Evolutionary conservation across 768 basidiomycete species (phyloP).

Genomic region (Pleurotus eryngii): DNA sequence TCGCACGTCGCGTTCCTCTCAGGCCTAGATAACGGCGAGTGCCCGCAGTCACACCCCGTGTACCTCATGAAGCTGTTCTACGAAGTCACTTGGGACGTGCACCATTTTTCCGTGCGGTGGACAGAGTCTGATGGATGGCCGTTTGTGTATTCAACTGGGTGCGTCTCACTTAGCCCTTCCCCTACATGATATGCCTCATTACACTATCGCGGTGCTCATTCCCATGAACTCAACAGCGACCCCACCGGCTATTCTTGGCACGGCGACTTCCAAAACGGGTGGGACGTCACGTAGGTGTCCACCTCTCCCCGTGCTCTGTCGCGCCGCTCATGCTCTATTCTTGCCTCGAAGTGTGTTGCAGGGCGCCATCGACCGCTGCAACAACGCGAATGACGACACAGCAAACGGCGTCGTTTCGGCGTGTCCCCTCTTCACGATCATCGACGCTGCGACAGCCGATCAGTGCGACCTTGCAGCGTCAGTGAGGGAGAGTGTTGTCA

Average conservation of each 20-base stretch:
- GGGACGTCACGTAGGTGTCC: constrained; percentile 33
- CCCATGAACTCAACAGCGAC: constrained; percentile 30
- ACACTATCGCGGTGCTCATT: no score
- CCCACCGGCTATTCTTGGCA: constrained; percentile 49
- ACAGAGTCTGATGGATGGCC: constrained; percentile 32
- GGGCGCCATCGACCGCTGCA: constrained; percentile 43
- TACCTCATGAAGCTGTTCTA: constrained; percentile 37
- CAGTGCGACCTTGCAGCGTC: constrained; percentile 24
- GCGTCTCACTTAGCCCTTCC: not conserved
- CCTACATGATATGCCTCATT: no score
- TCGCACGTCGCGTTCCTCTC: constrained; percentile 27
- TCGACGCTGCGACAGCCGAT: constrained; percentile 12
- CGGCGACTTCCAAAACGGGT: constrained; percentile 48
- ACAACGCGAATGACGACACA: constrained; percentile 35
- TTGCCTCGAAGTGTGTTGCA: constrained; percentile 30
- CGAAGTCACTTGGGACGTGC: constrained; percentile 40
- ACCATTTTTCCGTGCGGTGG: constrained; percentile 32
- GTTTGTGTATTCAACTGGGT: constrained; percentile 44
- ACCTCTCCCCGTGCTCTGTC: not conserved
- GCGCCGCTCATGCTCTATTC: no score
- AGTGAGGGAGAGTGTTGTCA: constrained; percentile 25
- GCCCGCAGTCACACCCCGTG: constrained; percentile 33
- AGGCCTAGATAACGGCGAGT: constrained; percentile 33
- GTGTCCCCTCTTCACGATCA: constrained; percentile 35
- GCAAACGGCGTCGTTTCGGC: constrained; percentile 33